Conservation (phyloP, 805 yeast genomes). For the Isabelozyma rhagii region DNA sequence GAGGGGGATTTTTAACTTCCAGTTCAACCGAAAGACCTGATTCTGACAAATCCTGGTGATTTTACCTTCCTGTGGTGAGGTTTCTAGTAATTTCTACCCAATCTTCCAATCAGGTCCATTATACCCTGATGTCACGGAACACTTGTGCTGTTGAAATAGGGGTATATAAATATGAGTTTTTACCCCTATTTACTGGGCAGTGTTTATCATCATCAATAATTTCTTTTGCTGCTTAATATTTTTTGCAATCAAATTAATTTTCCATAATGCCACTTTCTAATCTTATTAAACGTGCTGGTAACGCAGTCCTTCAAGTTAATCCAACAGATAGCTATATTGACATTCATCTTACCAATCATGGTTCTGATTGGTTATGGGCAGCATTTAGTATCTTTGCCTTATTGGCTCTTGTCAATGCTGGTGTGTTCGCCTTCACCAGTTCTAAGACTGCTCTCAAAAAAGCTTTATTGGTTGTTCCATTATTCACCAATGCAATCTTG, state of each 20-base stretch:
- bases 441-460: slow-evolving; percentile 27
- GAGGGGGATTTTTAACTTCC: not conserved
- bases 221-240: not conserved
- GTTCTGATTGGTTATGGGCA: slow-evolving; percentile 71
- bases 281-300: slow-evolving; percentile 15
- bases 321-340: slow-evolving; percentile 39
- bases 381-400: slow-evolving; percentile 48
- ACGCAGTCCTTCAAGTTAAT: slow-evolving; percentile 42
- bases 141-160: not conserved
- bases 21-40: not conserved
- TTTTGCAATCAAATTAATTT: not conserved
- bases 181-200: not conserved
- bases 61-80: not conserved
- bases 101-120: not conserved
- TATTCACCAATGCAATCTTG: slow-evolving; percentile 38
- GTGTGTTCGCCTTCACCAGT: slow-evolving; percentile 18
- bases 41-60: not conserved
- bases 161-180: not conserved
- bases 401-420: slow-evolving; percentile 27
- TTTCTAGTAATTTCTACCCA: not conserved
- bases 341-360: slow-evolving; percentile 51
- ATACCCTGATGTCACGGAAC: not conserved
- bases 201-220: not conserved
- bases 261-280: not conserved
- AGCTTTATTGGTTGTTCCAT: slow-evolving; percentile 38